Conservation (phyloP, 2,329 filamentous ascomycete genomes). For the Gliomastix tumulicola region DNA sequence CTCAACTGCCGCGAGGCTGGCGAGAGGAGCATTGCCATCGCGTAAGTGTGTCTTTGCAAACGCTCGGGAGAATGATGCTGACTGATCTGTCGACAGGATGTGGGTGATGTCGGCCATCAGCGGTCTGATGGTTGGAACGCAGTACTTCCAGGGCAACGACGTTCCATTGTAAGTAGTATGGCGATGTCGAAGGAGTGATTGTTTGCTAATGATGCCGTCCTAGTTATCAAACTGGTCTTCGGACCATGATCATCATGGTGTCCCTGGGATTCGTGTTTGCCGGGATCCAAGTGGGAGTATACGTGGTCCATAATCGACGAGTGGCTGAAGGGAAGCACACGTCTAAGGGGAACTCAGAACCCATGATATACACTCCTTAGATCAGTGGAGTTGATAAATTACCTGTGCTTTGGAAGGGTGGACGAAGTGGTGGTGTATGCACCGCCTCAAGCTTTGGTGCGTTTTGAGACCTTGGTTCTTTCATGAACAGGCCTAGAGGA, state of each 20-base stretch:
- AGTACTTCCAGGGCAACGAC: conserved; percentile 37
- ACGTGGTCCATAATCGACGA: conserved; percentile 26
- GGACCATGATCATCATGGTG: conserved; percentile 37
- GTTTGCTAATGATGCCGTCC: conserved; percentile 1
- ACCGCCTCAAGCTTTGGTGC: too few relatives aligned
- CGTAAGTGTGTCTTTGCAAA: conserved; percentile 20
- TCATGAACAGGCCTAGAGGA: too few relatives aligned
- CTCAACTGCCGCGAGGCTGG: conserved; percentile 38
- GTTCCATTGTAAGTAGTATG: conserved; percentile 24
- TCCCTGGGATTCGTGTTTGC: conserved; percentile 30
- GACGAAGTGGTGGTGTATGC: too few relatives aligned
- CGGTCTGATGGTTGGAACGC: conserved; percentile 42
- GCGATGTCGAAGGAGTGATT: neutral
- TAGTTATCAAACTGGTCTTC: conserved; percentile 34
- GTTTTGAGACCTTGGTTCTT: too few relatives aligned
- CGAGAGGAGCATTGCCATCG: conserved; percentile 41
- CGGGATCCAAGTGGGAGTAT: conserved; percentile 28
- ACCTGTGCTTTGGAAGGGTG: too few relatives aligned
- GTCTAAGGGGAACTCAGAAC: too few relatives aligned
- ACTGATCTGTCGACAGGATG: conserved; percentile 16
- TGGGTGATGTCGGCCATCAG: conserved; percentile 44
- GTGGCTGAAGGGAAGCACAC: conserved; percentile 11
- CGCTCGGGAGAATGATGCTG: neutral
- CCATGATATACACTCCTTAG: too few relatives aligned
- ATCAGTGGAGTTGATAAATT: too few relatives aligned